These are phyloP conservation scores for Serendipita indica DNA, from an alignment of 768 basidiomycete genomes.

Conservation along the genomic window DNA sequence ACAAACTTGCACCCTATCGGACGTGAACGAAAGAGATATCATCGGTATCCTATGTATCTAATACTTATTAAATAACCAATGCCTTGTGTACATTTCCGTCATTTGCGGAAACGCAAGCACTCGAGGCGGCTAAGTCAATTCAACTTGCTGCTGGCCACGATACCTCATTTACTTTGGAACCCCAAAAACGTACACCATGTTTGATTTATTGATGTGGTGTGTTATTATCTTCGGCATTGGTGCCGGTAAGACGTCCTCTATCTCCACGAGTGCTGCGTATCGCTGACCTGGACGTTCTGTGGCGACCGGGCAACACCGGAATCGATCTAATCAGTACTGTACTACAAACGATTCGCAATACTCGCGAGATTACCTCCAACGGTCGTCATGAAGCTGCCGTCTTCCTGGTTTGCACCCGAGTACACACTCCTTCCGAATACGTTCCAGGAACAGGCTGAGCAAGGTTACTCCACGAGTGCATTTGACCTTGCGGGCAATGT, in stretches of 20 bases:
- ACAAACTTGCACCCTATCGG: no score
- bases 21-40: no score
- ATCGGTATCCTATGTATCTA: no score
- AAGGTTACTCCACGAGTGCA: neutral
- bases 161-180: neutral
- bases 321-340: neutral
- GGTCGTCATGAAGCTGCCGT: neutral
- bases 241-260: neutral
- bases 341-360: conserved; percentile 1
- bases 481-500: neutral
- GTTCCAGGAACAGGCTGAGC: conserved; percentile 2
- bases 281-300: neutral
- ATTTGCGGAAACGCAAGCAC: no score
- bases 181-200: neutral
- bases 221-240: neutral
- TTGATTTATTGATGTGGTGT: neutral
- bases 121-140: no score
- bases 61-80: no score
- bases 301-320: neutral
- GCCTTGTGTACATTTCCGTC: no score
- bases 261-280: neutral
- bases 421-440: conserved; percentile 5
- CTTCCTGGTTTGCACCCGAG: neutral
- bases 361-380: neutral
- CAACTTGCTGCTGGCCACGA: no score